These are phyloP conservation scores for Dendrobium chrysotoxum DNA, from an alignment of 106 monocot genomes.

Conservation along the genomic window DNA sequence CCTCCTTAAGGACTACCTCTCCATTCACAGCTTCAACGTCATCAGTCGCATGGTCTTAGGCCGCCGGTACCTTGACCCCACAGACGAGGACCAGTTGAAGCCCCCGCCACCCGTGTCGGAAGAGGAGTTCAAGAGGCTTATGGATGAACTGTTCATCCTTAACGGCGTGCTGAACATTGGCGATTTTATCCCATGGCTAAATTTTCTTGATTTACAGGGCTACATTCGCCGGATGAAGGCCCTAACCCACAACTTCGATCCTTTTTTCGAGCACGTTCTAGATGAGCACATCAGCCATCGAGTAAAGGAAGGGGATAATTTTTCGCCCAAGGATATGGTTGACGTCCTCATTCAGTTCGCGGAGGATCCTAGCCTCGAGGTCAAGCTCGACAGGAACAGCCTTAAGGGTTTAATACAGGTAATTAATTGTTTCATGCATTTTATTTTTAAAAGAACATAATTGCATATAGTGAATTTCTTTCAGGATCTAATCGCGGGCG, in stretches of 20 bases:
- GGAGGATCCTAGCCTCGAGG: conserved; percentile 36
- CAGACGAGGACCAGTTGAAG: background rate
- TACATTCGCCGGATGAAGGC: conserved; percentile 71
- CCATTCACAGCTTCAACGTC: conserved; percentile 48
- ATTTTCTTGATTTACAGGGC: conserved; percentile 59
- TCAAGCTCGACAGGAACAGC: conserved; percentile 41
- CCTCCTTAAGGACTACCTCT: conserved; percentile 47
- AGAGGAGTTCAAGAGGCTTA: conserved; percentile 76
- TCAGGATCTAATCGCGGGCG: conserved; percentile 59
- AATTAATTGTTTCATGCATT: too few species aligned
- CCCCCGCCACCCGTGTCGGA: conserved; percentile 30
- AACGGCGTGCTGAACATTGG: conserved; percentile 63
- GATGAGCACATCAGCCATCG: conserved; percentile 65
- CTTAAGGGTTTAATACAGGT: conserved; percentile 52
- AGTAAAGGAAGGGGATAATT: conserved; percentile 19
- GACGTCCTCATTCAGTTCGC: conserved; percentile 55
- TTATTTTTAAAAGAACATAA: too few species aligned
- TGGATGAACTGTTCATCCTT: conserved; percentile 73
- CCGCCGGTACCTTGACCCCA: conserved; percentile 40
- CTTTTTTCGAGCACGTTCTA: conserved; percentile 63
- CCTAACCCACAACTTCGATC: conserved; percentile 49
- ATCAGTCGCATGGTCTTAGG: conserved; percentile 78
- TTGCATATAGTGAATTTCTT: background rate
- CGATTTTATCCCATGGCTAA: conserved; percentile 51
- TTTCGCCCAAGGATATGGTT: conserved; percentile 52